phyloP scores from a whole-genome alignment of 257 asterid species.

The Nicotiana noctiflora region DNA sequence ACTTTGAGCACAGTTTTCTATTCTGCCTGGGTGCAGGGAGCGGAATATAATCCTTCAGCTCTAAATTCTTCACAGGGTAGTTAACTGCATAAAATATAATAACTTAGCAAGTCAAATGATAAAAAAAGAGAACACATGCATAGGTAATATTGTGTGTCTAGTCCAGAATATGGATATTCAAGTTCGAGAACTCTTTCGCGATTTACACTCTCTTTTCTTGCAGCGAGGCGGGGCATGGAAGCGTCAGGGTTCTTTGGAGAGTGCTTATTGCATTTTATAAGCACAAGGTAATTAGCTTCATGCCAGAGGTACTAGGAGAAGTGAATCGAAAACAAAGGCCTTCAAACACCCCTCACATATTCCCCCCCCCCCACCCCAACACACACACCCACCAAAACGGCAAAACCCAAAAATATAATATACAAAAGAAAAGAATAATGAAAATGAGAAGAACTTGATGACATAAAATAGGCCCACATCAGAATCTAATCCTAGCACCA shows the following conservation, averaged over 20 bases:
- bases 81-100: constrained; percentile 37
- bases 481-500: no score
- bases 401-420: no score
- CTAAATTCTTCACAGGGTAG: constrained; percentile 94
- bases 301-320: neutral
- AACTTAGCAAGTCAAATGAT: neutral
- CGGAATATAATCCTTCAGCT: constrained; percentile 74
- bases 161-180: neutral
- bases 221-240: neutral
- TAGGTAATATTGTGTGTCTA: neutral
- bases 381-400: no score
- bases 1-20: constrained; percentile 62
- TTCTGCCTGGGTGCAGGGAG: constrained; percentile 57
- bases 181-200: neutral
- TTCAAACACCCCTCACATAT: no score
- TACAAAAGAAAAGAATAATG: no score
- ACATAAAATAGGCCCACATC: no score
- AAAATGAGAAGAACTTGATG: no score
- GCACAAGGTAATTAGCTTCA: neutral
- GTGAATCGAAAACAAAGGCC: no score
- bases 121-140: no score
- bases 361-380: no score
- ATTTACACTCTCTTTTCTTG: neutral
- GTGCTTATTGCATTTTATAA: neutral
- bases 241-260: neutral